Conservation (phyloP, 768 basidiomycete genomes). For the Lentinus brumalis region DNA sequence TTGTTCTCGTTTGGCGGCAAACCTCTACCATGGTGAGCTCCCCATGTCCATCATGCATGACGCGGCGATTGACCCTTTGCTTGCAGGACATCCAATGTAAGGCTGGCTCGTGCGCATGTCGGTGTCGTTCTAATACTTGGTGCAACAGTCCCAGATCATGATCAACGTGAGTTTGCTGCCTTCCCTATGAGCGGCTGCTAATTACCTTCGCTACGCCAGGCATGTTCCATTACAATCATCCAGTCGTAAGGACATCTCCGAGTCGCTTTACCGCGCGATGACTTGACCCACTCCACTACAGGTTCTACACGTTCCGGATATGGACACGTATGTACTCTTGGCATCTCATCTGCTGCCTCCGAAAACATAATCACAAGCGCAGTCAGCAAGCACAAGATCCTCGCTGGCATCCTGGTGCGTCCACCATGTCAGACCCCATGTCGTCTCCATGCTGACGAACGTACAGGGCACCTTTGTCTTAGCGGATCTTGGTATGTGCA, state of each 20-base stretch:
- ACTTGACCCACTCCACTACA: neutral
- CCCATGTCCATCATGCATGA: neutral
- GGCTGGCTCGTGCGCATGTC: neutral
- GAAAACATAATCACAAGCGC: neutral
- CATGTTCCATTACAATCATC: slow-evolving; percentile 7
- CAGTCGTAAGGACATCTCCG: neutral
- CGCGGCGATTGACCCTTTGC: neutral
- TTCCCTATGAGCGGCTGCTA: too few relatives aligned
- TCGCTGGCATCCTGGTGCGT: slow-evolving; percentile 3
- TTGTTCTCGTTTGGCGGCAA: neutral
- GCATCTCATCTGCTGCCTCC: neutral
- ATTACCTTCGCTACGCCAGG: neutral
- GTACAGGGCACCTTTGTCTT: neutral
- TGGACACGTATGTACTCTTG: slow-evolving; percentile 14
- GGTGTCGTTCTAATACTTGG: neutral
- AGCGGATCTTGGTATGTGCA: neutral
- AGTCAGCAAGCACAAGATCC: slow-evolving; percentile 9
- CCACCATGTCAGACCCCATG: too few relatives aligned
- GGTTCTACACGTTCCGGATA: slow-evolving; percentile 15
- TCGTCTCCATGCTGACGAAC: too few relatives aligned
- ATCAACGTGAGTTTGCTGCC: neutral
- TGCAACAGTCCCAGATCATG: slow-evolving; percentile 2
- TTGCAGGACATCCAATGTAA: slow-evolving; percentile 11
- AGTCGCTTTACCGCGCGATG: too few relatives aligned
- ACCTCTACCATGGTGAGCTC: slow-evolving; percentile 7